Evolutionary conservation across 805 yeast genomes (phyloP).

Genomic region (Yarrowia sp.): DNA sequence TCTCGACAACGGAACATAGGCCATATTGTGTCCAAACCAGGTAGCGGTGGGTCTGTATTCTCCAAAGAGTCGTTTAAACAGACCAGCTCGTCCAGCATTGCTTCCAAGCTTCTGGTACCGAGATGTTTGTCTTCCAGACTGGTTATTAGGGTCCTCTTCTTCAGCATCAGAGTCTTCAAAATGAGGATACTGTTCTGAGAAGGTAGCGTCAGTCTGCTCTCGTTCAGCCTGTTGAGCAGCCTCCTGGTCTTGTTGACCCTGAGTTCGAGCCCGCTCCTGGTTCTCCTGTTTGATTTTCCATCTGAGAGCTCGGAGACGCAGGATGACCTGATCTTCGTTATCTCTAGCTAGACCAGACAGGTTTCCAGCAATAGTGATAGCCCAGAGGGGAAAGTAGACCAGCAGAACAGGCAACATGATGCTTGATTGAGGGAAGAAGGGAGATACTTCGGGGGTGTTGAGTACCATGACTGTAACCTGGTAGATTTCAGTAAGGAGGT

Average conservation of each 20-base stretch:
- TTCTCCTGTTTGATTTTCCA: slow-evolving; percentile 27
- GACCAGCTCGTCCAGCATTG: neutral
- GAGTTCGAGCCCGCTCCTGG: slow-evolving; percentile 2
- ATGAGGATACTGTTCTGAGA: slow-evolving; percentile 12
- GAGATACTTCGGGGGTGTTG: slow-evolving; percentile 29
- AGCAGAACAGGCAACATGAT: slow-evolving; percentile 32
- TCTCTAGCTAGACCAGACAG: slow-evolving; percentile 31
- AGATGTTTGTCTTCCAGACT: neutral
- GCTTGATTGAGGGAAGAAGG: slow-evolving; percentile 33
- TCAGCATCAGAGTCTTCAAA: slow-evolving; percentile 15
- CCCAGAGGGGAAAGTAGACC: slow-evolving; percentile 35
- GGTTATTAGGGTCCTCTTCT: neutral
- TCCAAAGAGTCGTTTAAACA: slow-evolving; percentile 17
- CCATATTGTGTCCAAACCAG: slow-evolving; percentile 19
- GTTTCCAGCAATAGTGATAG: slow-evolving; percentile 33
- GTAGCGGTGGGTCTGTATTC: slow-evolving; percentile 9
- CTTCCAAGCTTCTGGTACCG: slow-evolving; percentile 1
- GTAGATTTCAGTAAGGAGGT: slow-evolving; percentile 10
- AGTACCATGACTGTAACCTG: slow-evolving; percentile 28
- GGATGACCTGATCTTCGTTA: slow-evolving; percentile 35
- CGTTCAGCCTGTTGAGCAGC: too few relatives aligned
- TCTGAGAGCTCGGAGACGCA: slow-evolving; percentile 26
- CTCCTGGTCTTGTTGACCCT: neutral
- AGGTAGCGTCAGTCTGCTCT: neutral
- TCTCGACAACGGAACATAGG: slow-evolving; percentile 7